These are phyloP conservation scores for Laguncularia racemosa DNA, from an alignment of 345 rosid genomes.

Conservation along the genomic window DNA sequence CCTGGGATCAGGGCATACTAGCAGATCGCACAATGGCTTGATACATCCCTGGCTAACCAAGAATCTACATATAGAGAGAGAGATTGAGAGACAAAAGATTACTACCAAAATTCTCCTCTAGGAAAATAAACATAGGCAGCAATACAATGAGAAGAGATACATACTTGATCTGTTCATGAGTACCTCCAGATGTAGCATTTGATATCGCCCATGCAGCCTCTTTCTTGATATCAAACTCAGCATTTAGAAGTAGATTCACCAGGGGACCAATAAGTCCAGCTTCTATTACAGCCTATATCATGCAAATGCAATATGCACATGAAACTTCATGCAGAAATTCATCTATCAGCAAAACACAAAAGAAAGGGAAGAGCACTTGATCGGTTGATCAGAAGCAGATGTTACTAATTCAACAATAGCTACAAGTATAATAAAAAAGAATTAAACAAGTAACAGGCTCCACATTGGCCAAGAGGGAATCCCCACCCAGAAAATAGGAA, in stretches of 20 bases:
- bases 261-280: constrained; percentile 36
- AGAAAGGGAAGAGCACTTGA: too few species aligned
- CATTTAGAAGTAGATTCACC: constrained; percentile 42
- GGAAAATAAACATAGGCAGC: background rate
- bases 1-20: constrained; percentile 51
- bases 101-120: background rate
- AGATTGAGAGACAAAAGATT: background rate
- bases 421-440: too few species aligned
- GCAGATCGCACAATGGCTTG: constrained; percentile 55
- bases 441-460: too few species aligned
- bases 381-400: too few species aligned
- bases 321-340: background rate
- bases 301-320: background rate
- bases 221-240: constrained; percentile 55
- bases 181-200: constrained; percentile 52
- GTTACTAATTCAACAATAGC: too few species aligned
- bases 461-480: too few species aligned
- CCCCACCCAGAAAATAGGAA: too few species aligned
- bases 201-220: constrained; percentile 61
- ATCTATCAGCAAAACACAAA: too few species aligned
- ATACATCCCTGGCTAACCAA: constrained; percentile 44
- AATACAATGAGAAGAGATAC: background rate
- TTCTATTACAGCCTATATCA: constrained; percentile 34
- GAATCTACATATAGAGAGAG: constrained; percentile 9
- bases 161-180: constrained; percentile 52